A percentile compares a stretch with the other conserved stretches of the same genome.
Conservation (phyloP, 805 yeast species). For the Nakazawaea sp. region DNA sequence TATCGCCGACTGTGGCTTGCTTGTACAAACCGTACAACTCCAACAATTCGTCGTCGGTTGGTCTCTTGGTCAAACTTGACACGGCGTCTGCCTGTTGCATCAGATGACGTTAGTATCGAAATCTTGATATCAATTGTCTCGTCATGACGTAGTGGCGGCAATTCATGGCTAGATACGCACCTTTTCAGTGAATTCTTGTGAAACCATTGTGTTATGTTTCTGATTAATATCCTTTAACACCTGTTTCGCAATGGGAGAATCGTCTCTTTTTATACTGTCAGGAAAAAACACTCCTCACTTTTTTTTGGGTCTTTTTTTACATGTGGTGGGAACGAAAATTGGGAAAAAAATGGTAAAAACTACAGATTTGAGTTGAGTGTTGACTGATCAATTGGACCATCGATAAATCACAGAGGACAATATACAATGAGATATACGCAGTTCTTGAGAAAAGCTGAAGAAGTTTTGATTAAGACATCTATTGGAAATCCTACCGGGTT, state of each 20-base stretch:
- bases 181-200: constrained; percentile 27
- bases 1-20: constrained; percentile 97
- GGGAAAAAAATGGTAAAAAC: too few relatives aligned
- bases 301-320: too few relatives aligned
- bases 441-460: constrained; percentile 32
- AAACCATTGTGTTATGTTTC: constrained; percentile 24
- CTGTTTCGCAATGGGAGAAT: too few relatives aligned
- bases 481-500: constrained; percentile 75
- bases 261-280: too few relatives aligned
- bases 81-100: constrained; percentile 82
- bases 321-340: too few relatives aligned
- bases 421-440: constrained; percentile 32
- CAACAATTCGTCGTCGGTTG: constrained; percentile 81
- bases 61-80: constrained; percentile 65
- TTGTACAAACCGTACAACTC: constrained; percentile 88
- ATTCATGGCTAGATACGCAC: too few relatives aligned
- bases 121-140: not conserved
- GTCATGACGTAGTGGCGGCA: not conserved
- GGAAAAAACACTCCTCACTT: too few relatives aligned
- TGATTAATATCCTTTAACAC: too few relatives aligned
- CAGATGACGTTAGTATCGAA: constrained; percentile 1
- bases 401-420: too few relatives aligned
- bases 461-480: constrained; percentile 46
- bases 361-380: too few relatives aligned
- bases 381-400: too few relatives aligned